Evolutionary conservation across 805 yeast genomes (phyloP).

Genomic region (Wickerhamomyces rabaulensis): DNA sequence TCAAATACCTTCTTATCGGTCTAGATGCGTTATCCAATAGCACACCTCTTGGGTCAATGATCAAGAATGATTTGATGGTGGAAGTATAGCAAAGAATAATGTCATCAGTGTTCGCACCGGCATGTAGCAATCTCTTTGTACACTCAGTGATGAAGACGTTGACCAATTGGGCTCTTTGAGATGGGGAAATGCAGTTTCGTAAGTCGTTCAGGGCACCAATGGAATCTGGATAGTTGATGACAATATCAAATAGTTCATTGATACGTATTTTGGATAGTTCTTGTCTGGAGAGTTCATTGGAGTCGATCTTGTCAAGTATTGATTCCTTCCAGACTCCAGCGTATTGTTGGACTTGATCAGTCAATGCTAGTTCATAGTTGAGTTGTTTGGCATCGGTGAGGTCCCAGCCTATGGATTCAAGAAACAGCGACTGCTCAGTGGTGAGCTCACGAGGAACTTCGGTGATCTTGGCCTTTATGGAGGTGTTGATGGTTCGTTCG

Average conservation of each 20-base stretch:
- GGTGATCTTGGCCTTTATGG: constrained; percentile 9
- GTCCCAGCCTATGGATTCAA: constrained; percentile 18
- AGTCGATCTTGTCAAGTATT: constrained; percentile 7
- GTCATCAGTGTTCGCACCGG: constrained; percentile 75
- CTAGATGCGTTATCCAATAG: constrained; percentile 71
- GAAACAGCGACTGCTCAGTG: constrained; percentile 10
- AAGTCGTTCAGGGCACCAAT: constrained; percentile 53
- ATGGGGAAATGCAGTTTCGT: constrained; percentile 41
- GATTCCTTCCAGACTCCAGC: constrained; percentile 17
- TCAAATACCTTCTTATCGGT: constrained; percentile 68
- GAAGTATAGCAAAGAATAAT: constrained; percentile 65
- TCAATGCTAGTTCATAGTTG: constrained; percentile 7
- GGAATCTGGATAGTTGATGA: constrained; percentile 48
- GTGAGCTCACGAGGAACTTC: not conserved
- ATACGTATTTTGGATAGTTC: constrained; percentile 38
- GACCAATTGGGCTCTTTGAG: constrained; percentile 50
- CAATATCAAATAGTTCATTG: constrained; percentile 54
- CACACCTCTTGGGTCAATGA: constrained; percentile 86
- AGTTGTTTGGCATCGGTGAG: constrained; percentile 9
- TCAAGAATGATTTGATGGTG: constrained; percentile 63
- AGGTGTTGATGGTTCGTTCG: constrained; percentile 16
- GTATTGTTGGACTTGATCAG: constrained; percentile 2
- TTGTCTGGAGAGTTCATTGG: constrained; percentile 2
- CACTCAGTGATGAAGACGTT: constrained; percentile 42
- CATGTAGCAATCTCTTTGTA: constrained; percentile 51